phyloP scores from a whole-genome alignment of 23 red algal genomes.

The Pyropia haitanensis region DNA sequence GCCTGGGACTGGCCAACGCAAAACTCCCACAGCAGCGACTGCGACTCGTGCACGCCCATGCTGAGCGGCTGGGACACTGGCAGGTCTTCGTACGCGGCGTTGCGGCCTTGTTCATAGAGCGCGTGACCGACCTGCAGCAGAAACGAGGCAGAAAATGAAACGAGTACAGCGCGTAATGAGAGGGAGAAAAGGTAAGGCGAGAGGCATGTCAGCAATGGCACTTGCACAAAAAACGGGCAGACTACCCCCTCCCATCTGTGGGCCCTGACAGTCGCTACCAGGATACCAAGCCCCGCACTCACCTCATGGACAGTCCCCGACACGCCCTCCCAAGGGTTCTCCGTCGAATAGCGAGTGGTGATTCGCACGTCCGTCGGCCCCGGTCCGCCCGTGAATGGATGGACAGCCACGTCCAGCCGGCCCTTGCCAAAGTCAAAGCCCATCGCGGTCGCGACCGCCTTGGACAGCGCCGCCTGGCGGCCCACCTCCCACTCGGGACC shows the following conservation, averaged over 20 bases:
- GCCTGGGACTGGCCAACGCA: conserved; percentile 38
- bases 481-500: conserved; percentile 38
- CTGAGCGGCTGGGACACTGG: conserved; percentile 34
- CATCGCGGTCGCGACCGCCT: conserved; percentile 14
- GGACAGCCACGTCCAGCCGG: conserved; percentile 45
- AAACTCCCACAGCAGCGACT: conserved; percentile 59
- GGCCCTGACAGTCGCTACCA: no score
- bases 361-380: conserved; percentile 45
- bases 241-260: no score
- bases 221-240: no score
- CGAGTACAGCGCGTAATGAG: no score
- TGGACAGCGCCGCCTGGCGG: conserved; percentile 28
- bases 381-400: conserved; percentile 63
- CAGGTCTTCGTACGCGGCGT: conserved; percentile 19
- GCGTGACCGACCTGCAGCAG: conserved; percentile 32
- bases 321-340: conserved; percentile 47
- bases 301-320: conserved; percentile 46
- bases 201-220: no score
- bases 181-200: no score
- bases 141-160: no score
- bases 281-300: no score
- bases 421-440: conserved; percentile 41
- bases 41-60: conserved; percentile 59
- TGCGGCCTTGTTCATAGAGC: conserved; percentile 57
- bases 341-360: conserved; percentile 48